Base-by-base conservation (phyloP, 176 grass and related monocot genomes). In the Poa pratensis region DNA sequence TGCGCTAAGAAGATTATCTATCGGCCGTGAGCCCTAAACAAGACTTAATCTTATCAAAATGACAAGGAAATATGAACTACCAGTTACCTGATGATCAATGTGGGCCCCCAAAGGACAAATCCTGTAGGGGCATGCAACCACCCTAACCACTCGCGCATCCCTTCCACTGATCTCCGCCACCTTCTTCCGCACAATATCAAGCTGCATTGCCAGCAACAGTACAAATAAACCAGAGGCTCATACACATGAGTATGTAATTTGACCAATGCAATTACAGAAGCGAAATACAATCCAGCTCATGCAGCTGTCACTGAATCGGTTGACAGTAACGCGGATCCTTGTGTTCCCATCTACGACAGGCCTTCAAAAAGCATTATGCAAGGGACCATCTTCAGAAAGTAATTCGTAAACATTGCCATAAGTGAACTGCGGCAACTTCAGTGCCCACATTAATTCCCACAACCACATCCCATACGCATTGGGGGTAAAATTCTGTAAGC, bases 21-120 rank as follows among this genome's bases (percentile, higher is more conserved):
- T n/a, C 7, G 1, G 10, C 51, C 35, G 54, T 32, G 30, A 32
- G 30, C 30, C 30, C 30, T 66, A 81, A 54, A 1, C 69, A 81
- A 35, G 46, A 53, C 7, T 54, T 42, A 11, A 19, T 40, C 54
- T 51, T 62, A 28, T 52, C 15, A 28, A 86, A 77, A 71, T 11
- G 75, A 64, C 30, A 79, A 75, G 12, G 45, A 18, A 0, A 66
- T 9, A 63, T 16, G 10, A 65, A 28, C 20, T 5, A 39, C 28
- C 53, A 27, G 30, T 50, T 81, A 98, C 96, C 93, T 98, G 96
- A 76, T 98, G 96, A 89, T 98, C 96, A 57, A 95, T 89, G 74
- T 98, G 96, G 19, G 96, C 89, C 37, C 96, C 96, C 27, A 98
- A 78, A 59, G 93, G 96, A 48, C 96, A 98, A 79, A 98, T 95